Evolutionary conservation across 73 alveolate species (phyloP), one percentile per base, ranked within the genome.

Genomic region (Paramecium tetraurelia): DNA sequence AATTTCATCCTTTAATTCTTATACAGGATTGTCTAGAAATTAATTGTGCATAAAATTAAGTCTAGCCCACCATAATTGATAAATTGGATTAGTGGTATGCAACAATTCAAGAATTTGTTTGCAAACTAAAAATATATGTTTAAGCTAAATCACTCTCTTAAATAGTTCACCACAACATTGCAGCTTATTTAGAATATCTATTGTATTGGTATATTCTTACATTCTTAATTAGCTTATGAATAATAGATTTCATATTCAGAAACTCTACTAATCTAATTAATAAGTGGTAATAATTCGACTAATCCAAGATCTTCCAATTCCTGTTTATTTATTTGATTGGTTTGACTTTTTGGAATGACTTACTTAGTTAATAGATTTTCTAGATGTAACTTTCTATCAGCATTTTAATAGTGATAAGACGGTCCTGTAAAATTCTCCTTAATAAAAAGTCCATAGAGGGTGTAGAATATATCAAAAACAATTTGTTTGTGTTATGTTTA

Each of bases 221-320:
- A 72, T 72, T 72, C 86, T 72, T 72, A 33, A 72, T 72, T 38
- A 11, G 63, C 33, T 72, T 72, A 31, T 4, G 86, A 29, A 38
- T 72, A 18, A 38, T 72, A 72, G 86, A 72, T 72, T 72, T 72
- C 86, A 72, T 72, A 72, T 35, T 72, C 86, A 16, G 86, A 72
- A 36, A 72, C 86, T 33, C 36, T 20, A 36, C 86, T 72, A 63
- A 63, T 63, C 46, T 63, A 63, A 63, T 63, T 35, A 63, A 63
- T 63, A 3, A 63, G 46, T 5, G 83, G 83, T 27, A 63, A 20
- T 27, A 63, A 63, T 27, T 63, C 83, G 4, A 27, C 14, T 18
- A 63, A 63, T 21, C 83, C 83, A 27, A 63, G 83, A 20, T 63
- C 50, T 63, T 31, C 4, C 7, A 63, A 63, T 24, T 63, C 27